Conservation (phyloP, 2,329 filamentous ascomycete genomes). For the Aspergillus sp. region DNA sequence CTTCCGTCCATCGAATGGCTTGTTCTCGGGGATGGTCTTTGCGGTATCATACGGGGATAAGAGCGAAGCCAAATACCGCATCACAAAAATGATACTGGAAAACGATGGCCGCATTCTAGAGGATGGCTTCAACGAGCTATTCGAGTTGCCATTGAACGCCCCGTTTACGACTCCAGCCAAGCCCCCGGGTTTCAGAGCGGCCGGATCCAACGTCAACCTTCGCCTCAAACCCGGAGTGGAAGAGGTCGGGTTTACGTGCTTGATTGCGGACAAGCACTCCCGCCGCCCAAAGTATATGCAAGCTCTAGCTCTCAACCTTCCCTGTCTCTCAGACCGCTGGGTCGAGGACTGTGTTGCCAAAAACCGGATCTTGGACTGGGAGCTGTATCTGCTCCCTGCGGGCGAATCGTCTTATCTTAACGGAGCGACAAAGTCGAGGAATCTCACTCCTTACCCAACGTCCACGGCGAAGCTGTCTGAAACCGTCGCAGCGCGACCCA, state of each 20-base stretch:
- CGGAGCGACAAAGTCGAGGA: conserved; percentile 76
- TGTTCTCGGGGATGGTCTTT: conserved; percentile 86
- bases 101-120: conserved; percentile 75
- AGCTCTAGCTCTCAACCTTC: conserved; percentile 84
- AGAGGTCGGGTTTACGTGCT: conserved; percentile 74
- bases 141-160: conserved; percentile 55
- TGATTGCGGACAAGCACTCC: conserved; percentile 85
- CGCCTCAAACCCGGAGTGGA: conserved; percentile 58
- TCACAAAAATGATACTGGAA: conserved; percentile 67
- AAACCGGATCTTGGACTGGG: conserved; percentile 70
- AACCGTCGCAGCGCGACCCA: conserved; percentile 64
- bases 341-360: conserved; percentile 71
- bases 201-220: conserved; percentile 44
- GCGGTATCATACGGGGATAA: conserved; percentile 74
- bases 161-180: conserved; percentile 34
- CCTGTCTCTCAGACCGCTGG: conserved; percentile 84
- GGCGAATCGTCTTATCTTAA: conserved; percentile 78
- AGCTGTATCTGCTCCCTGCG: conserved; percentile 80
- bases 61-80: conserved; percentile 58
- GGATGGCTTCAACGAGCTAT: conserved; percentile 80
- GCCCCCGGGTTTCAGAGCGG: conserved; percentile 24
- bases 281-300: conserved; percentile 93
- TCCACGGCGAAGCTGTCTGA: conserved; percentile 59
- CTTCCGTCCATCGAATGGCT: conserved; percentile 36
- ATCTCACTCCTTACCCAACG: conserved; percentile 65